Percentiles rank a stretch among this genome's conserved stretches.
Evolutionary conservation across 495 filamentous ascomycete genomes (phyloP).

Genomic region (Monascus purpureus): DNA sequence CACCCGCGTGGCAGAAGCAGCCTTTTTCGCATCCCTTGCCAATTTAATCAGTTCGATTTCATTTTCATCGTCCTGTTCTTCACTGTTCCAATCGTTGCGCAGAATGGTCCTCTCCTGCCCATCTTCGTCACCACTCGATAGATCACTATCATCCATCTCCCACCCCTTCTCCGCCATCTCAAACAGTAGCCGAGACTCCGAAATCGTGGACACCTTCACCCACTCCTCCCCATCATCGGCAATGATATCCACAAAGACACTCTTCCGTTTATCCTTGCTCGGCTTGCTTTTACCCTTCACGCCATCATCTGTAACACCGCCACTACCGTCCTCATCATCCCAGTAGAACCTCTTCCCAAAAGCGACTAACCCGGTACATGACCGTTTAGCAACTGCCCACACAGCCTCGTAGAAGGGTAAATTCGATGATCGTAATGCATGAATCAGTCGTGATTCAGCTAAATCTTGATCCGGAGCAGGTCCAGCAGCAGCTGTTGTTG

Average conservation of each 20-base stretch:
- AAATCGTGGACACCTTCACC: slow-evolving; percentile 49
- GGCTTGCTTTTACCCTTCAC: slow-evolving; percentile 14
- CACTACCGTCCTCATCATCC: slow-evolving; percentile 21
- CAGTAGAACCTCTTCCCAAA: slow-evolving; percentile 43
- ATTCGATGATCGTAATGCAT: slow-evolving; percentile 43
- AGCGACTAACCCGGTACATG: slow-evolving; percentile 33
- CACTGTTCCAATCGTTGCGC: slow-evolving; percentile 14
- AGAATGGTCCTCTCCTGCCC: slow-evolving; percentile 15
- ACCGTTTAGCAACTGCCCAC: slow-evolving; percentile 36
- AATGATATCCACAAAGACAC: slow-evolving; percentile 34
- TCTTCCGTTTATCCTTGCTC: slow-evolving; percentile 26
- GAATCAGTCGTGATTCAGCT: slow-evolving; percentile 15
- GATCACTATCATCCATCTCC: slow-evolving; percentile 34
- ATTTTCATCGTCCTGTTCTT: slow-evolving; percentile 28
- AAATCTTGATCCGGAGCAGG: no score
- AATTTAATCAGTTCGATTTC: slow-evolving; percentile 43
- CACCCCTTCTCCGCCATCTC: slow-evolving; percentile 53
- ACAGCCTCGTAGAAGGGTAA: slow-evolving; percentile 41
- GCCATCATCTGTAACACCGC: slow-evolving; percentile 6
- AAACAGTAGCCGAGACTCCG: slow-evolving; percentile 40
- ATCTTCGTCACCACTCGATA: slow-evolving; percentile 18
- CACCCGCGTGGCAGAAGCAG: slow-evolving; percentile 38
- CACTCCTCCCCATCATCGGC: slow-evolving; percentile 41
- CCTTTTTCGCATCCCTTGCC: slow-evolving; percentile 38
- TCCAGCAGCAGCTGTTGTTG: no score